phyloP scores from a whole-genome alignment of 78 protist species.

The Dictyostelium capitatum region DNA sequence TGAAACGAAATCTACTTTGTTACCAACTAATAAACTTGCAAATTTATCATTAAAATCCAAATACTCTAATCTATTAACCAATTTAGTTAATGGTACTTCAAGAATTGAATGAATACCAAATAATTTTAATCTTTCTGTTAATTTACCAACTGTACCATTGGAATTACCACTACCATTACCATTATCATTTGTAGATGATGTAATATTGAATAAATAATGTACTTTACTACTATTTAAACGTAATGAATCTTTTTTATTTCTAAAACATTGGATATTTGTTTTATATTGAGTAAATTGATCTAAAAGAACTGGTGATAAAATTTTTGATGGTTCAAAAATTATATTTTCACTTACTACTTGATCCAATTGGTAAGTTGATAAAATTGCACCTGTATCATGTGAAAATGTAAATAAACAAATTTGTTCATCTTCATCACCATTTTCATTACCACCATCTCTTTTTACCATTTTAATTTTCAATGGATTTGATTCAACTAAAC shows the following conservation, averaged over 20 bases:
- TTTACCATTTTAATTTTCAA: too few relatives aligned
- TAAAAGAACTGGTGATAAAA: background rate
- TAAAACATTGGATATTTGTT: background rate
- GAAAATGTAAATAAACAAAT: background rate
- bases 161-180: background rate
- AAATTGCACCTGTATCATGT: background rate
- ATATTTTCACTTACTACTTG: background rate
- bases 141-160: background rate
- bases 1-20: background rate
- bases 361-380: background rate
- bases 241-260: background rate
- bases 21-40: background rate
- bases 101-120: background rate
- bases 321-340: background rate
- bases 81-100: background rate
- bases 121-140: background rate
- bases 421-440: too few relatives aligned
- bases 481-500: background rate
- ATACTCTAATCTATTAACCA: background rate
- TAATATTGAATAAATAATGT: background rate
- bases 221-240: background rate
- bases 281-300: background rate
- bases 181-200: too few relatives aligned
- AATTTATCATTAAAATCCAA: background rate
- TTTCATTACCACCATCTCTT: background rate